Evolutionary conservation across 108 stramenopile species (phyloP).

Genomic region (Nitzschia putrida): DNA sequence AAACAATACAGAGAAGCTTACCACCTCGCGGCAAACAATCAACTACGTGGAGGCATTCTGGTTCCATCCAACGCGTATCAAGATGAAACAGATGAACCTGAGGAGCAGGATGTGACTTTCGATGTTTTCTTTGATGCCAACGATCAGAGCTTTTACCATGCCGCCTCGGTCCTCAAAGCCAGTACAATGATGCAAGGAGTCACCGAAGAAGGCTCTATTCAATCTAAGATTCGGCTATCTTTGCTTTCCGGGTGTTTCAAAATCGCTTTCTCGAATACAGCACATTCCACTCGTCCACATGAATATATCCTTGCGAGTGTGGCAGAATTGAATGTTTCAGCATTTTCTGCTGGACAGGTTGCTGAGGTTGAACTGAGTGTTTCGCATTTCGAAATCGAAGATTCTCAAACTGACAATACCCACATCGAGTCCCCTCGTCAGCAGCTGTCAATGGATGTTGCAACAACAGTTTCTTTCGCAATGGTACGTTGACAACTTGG

Average conservation of each 20-base stretch:
- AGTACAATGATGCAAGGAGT: conserved; percentile 21
- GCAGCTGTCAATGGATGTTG: conserved; percentile 32
- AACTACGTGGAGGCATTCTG: conserved; percentile 70
- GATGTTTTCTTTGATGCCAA: conserved; percentile 87
- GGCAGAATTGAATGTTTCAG: conserved; percentile 48
- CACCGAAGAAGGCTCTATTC: conserved; percentile 14
- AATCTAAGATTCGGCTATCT: conserved; percentile 59
- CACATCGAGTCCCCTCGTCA: neutral
- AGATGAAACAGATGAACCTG: conserved; percentile 34
- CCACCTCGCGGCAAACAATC: conserved; percentile 59
- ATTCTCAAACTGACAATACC: conserved; percentile 35
- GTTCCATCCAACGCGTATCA: conserved; percentile 57
- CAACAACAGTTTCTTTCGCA: conserved; percentile 31
- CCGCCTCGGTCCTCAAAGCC: conserved; percentile 44
- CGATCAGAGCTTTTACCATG: conserved; percentile 67
- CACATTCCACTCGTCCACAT: conserved; percentile 6
- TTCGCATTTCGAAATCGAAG: conserved; percentile 71
- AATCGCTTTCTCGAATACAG: conserved; percentile 30
- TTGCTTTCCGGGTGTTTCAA: conserved; percentile 56
- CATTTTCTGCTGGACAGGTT: conserved; percentile 25
- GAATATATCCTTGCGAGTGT: conserved; percentile 65
- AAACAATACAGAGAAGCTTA: conserved; percentile 75
- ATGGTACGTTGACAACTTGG: conserved; percentile 5
- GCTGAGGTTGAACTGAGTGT: conserved; percentile 46
- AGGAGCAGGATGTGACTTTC: conserved; percentile 52